A percentile compares a stretch with the other conserved stretches of the same genome.
Evolutionary conservation across 2,329 filamentous ascomycete species (phyloP).

Genomic region (Nemania diffusa): DNA sequence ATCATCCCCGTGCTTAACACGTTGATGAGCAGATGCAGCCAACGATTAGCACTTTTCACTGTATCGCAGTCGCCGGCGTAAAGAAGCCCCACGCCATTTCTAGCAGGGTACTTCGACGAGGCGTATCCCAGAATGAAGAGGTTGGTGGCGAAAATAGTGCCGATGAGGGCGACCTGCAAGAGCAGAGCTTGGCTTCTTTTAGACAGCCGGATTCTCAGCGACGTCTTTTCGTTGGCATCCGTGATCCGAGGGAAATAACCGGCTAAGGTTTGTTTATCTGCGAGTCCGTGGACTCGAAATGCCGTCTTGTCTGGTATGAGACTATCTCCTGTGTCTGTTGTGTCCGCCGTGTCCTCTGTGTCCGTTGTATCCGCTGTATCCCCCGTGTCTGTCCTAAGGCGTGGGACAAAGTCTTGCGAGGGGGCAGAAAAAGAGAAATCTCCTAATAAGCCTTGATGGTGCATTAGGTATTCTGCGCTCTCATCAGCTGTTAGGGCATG

Average conservation of each 20-base stretch:
- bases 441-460: neutral
- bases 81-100: constrained; percentile 33
- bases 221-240: constrained; percentile 31
- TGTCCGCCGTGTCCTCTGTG: neutral
- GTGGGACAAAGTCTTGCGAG: neutral
- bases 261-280: constrained; percentile 18
- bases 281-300: constrained; percentile 18
- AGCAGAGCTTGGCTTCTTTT: constrained; percentile 35
- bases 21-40: constrained; percentile 33
- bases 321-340: neutral
- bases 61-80: constrained; percentile 31
- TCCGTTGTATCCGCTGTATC: too few relatives aligned
- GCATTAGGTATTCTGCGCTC: neutral
- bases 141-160: constrained; percentile 26
- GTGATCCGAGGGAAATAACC: constrained; percentile 32
- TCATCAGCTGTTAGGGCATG: neutral
- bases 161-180: constrained; percentile 33
- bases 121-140: constrained; percentile 24
- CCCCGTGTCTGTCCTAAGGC: neutral
- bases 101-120: constrained; percentile 16
- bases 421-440: neutral
- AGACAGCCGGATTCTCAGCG: constrained; percentile 27
- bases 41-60: constrained; percentile 27
- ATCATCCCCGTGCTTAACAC: constrained; percentile 32
- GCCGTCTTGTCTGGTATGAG: neutral